phyloP scores from a whole-genome alignment of 176 grass and related monocot genomes.

The Eragrostis curvula region DNA sequence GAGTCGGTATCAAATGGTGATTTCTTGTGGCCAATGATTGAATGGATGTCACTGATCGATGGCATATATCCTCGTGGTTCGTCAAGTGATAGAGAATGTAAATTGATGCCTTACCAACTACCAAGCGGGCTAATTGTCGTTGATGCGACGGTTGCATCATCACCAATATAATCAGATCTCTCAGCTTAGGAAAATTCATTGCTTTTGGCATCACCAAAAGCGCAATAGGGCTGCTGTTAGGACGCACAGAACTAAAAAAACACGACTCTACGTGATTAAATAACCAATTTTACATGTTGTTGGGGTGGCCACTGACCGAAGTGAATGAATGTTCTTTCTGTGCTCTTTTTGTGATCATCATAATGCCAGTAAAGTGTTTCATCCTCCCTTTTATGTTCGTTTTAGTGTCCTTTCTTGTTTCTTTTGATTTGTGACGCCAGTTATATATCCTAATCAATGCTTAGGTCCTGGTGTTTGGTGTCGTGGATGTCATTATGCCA shows the following conservation, averaged over 20 bases:
- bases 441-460: not conserved
- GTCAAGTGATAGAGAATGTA: not conserved
- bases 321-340: not conserved
- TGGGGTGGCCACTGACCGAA: not conserved
- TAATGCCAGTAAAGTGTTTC: no score
- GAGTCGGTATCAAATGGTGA: no score
- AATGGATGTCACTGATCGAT: no score
- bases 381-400: not conserved
- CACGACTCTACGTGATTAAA: no score
- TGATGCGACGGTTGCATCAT: not conserved
- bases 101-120: not conserved
- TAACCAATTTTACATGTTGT: not conserved
- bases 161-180: not conserved
- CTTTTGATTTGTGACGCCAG: not conserved
- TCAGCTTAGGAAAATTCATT: not conserved
- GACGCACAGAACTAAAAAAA: not conserved
- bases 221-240: not conserved
- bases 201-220: not conserved
- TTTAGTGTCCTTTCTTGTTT: not conserved
- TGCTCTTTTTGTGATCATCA: no score
- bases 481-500: not conserved
- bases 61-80: not conserved
- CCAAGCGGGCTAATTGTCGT: not conserved
- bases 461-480: not conserved
- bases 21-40: no score